Evolutionary conservation across 2,329 filamentous ascomycete species (phyloP).

Genomic region (Nectriaceae sp.): DNA sequence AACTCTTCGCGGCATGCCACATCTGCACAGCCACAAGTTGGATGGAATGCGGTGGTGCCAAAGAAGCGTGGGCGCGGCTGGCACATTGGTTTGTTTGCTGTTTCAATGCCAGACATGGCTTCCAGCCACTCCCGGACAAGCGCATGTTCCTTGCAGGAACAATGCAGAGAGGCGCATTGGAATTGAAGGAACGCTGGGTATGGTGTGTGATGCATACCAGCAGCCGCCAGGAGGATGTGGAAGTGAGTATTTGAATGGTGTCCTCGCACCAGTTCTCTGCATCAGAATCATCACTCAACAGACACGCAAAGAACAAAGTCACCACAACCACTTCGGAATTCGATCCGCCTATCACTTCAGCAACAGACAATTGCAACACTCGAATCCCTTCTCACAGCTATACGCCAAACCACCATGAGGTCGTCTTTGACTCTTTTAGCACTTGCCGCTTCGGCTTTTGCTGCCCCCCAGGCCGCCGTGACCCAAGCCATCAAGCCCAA

Average conservation of each 20-base stretch:
- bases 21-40: not conserved
- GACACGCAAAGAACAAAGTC: not conserved
- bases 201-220: conserved; percentile 16
- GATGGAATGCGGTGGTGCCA: not conserved
- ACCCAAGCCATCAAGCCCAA: conserved; percentile 51
- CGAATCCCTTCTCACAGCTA: not conserved
- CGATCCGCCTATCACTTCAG: not conserved
- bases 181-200: not conserved
- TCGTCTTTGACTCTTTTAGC: conserved; percentile 23
- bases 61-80: not conserved
- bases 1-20: no score
- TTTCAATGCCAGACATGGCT: not conserved
- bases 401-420: conserved; percentile 13
- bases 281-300: conserved; percentile 3
- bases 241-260: conserved; percentile 20
- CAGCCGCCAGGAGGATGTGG: not conserved
- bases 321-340: not conserved
- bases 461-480: conserved; percentile 44
- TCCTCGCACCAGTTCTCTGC: conserved; percentile 1
- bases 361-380: not conserved
- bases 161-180: not conserved
- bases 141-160: not conserved
- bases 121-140: not conserved
- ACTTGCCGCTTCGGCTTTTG: conserved; percentile 45
- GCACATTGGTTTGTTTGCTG: not conserved